phyloP scores from a whole-genome alignment of 768 basidiomycete genomes.

The Holtermanniella nyarrowii region DNA sequence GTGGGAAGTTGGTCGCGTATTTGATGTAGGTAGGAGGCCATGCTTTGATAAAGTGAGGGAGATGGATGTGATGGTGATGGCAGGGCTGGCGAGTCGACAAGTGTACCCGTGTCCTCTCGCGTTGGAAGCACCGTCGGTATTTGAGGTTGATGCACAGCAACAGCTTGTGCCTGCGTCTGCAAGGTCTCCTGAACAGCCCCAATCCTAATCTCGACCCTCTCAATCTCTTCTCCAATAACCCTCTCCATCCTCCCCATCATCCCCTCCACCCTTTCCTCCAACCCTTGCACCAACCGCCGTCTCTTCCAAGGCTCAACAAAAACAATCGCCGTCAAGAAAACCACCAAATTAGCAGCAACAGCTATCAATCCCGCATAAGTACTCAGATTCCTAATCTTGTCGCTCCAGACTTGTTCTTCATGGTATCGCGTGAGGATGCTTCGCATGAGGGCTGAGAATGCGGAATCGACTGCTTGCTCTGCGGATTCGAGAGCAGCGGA shows the following conservation, averaged over 20 bases:
- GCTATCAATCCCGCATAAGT: slow-evolving; percentile 85
- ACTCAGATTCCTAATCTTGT: slow-evolving; percentile 90
- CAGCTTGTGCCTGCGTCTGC: neutral
- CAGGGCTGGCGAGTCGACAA: neutral
- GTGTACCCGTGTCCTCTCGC: neutral
- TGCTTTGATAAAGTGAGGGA: no score
- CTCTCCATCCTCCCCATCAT: slow-evolving; percentile 48
- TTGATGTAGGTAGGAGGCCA: no score
- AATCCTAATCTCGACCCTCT: slow-evolving; percentile 1
- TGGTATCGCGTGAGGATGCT: slow-evolving; percentile 79
- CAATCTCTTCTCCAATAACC: slow-evolving; percentile 15
- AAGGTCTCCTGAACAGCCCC: slow-evolving; percentile 10
- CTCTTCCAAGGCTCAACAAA: slow-evolving; percentile 97
- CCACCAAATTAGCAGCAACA: slow-evolving; percentile 73
- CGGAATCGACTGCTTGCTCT: slow-evolving; percentile 73
- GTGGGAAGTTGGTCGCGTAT: no score
- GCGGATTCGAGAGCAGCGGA: slow-evolving; percentile 58
- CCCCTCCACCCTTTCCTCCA: slow-evolving; percentile 67
- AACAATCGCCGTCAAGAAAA: slow-evolving; percentile 80
- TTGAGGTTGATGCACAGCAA: neutral
- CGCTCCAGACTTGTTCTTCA: slow-evolving; percentile 98
- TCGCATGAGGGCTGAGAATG: slow-evolving; percentile 75
- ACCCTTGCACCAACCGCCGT: slow-evolving; percentile 68
- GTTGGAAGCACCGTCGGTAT: neutral
- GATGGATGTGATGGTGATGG: no score